phyloP scores from a whole-genome alignment of 805 yeast species.

The Komagataella ulmi region DNA sequence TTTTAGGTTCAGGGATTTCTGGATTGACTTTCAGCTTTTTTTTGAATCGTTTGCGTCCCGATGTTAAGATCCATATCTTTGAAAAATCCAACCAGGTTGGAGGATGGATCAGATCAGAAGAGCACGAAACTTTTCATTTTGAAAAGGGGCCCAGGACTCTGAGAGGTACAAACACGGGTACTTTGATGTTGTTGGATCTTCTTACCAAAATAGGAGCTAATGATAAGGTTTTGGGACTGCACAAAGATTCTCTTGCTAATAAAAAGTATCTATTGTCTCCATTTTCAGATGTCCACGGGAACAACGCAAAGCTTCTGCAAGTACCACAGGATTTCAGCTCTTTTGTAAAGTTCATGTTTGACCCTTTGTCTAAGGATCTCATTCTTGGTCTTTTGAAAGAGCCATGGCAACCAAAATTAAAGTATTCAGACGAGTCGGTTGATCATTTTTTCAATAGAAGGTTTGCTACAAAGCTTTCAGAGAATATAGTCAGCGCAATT shows the following conservation, averaged over 20 bases:
- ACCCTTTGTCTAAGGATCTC: slow-evolving; percentile 32
- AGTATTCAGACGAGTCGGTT: slow-evolving; percentile 53
- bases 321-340: slow-evolving; percentile 32
- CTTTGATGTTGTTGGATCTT: slow-evolving; percentile 52
- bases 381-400: slow-evolving; percentile 34
- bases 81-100: slow-evolving; percentile 50
- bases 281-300: slow-evolving; percentile 8
- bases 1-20: slow-evolving; percentile 81
- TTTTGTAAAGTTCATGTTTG: slow-evolving; percentile 20
- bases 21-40: slow-evolving; percentile 69
- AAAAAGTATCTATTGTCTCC: slow-evolving; percentile 47
- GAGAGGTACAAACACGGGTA: slow-evolving; percentile 73
- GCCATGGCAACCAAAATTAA: slow-evolving; percentile 25
- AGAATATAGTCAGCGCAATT: slow-evolving; percentile 64
- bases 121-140: slow-evolving; percentile 18
- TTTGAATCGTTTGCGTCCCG: slow-evolving; percentile 63
- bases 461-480: slow-evolving; percentile 44
- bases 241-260: slow-evolving; percentile 48
- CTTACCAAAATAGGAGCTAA: slow-evolving; percentile 32
- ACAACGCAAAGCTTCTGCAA: slow-evolving; percentile 30
- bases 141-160: slow-evolving; percentile 92
- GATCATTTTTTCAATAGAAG: slow-evolving; percentile 54
- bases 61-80: slow-evolving; percentile 45
- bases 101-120: slow-evolving; percentile 63
- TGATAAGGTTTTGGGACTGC: slow-evolving; percentile 45